Percentiles rank a stretch among this genome's conserved stretches.
These are phyloP conservation scores for Caloboletus inedulis DNA, from an alignment of 1,284 basidiomycete genomes.

Conservation along the genomic window DNA sequence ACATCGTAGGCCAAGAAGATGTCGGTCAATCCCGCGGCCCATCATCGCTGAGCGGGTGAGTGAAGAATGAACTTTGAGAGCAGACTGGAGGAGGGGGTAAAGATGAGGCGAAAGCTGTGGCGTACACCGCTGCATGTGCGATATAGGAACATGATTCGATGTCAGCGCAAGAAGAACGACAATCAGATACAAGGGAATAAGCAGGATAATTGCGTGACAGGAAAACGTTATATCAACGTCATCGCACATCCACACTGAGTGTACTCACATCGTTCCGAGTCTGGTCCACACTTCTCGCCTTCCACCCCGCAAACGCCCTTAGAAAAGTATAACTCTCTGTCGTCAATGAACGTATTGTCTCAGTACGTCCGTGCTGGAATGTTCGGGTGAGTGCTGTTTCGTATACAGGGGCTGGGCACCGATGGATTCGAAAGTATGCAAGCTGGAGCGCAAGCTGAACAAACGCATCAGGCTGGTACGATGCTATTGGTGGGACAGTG, in stretches of 20 bases:
- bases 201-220: not conserved
- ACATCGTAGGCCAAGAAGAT: conserved; percentile 82
- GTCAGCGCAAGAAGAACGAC: not conserved
- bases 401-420: conserved; percentile 85
- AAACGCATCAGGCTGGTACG: conserved; percentile 85
- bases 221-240: not conserved
- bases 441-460: conserved; percentile 94
- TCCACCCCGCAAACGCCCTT: conserved; percentile 20
- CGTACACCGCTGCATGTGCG: not conserved
- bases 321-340: conserved; percentile 75
- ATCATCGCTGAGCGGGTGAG: conserved; percentile 80
- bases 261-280: conserved; percentile 16
- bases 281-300: conserved; percentile 1
- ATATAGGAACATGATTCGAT: not conserved
- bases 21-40: conserved; percentile 89
- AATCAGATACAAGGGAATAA: not conserved
- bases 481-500: conserved; percentile 41
- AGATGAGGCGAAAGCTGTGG: conserved; percentile 20
- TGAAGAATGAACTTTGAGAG: conserved; percentile 70
- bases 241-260: not conserved
- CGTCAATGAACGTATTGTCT: conserved; percentile 84
- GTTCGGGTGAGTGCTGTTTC: conserved; percentile 93
- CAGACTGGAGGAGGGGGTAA: conserved; percentile 49
- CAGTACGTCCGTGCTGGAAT: conserved; percentile 89
- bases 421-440: conserved; percentile 83